Base-by-base conservation (phyloP, 1,139 yeast species). In the Scheffersomyces cryptocercus region DNA sequence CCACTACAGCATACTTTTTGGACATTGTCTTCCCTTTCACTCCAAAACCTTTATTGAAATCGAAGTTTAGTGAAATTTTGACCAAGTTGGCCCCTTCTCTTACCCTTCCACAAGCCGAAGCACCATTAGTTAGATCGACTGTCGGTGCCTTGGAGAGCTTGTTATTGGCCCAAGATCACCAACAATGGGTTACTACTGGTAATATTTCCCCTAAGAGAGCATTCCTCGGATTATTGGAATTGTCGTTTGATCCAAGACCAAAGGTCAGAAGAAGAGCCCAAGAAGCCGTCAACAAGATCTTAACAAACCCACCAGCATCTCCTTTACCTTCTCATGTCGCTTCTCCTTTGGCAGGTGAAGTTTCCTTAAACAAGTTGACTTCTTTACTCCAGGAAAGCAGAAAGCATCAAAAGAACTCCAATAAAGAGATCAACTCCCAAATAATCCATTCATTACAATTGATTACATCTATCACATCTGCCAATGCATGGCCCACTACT, bases 241-340 rank as follows among this genome's bases (percentile, higher is more conserved):
- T 90, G 50, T 80, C 93, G 0, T 68, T 88, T 42, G 99, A 95
- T 63, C 85, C 88, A 36, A 80, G 99, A 62, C 99, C 99, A 29
- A 95, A 95, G 59, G 96, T 95, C 10, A 82, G 99, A 65, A 89
- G 88, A 79, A 83, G 97, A 71, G 96, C 98, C 2, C 88, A 85
- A 55, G 99, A 93, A 46, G 88, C 97, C 2, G 75, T 93, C 15
- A 67, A 76, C 38, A 75, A 71, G 5, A 71, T 93, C 29, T 70
- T 93, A 50, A 51, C 68, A 4, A 76, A 77, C 51, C 91, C 95
- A 12, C 96, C 97, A 10, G 79, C 89, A 0, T 85, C 91, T n/a
- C 95, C 96, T 8, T 73, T 82, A 12, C 77, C 84, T 6, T 84
- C 79, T 37, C 97, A 91, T 61, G 85, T 88, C 36, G 96, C 89